phyloP scores from a whole-genome alignment of 257 asterid species.

The Craterostigma plantagineum region DNA sequence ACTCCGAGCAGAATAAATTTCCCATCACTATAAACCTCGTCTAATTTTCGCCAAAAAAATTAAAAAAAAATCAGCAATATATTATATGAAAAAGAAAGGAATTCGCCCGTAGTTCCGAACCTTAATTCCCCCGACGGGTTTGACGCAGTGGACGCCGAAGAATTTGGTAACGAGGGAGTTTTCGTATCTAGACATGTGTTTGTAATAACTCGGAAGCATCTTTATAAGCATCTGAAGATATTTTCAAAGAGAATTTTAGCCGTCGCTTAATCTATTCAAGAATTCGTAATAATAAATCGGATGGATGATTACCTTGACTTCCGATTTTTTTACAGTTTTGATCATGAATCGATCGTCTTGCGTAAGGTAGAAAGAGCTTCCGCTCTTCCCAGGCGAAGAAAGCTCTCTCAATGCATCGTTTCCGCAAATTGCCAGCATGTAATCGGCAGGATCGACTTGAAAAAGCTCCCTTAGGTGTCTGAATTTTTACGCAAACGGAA shows the following conservation, averaged over 20 bases:
- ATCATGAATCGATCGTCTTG: conserved; percentile 97
- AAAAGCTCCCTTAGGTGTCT: conserved; percentile 80
- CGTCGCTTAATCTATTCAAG: too few relatives aligned
- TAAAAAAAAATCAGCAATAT: conserved; percentile 10
- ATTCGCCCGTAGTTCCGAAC: too few relatives aligned
- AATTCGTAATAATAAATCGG: too few relatives aligned
- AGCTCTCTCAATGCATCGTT: conserved; percentile 88
- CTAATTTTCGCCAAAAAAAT: conserved; percentile 16
- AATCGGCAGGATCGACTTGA: conserved; percentile 95
- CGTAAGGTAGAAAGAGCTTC: conserved; percentile 85
- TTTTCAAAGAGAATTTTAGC: too few relatives aligned
- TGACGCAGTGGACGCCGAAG: conserved; percentile 91
- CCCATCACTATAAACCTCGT: conserved; percentile 87
- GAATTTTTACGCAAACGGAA: conserved; percentile 9
- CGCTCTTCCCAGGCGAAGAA: conserved; percentile 98
- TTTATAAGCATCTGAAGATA: conserved; percentile 79
- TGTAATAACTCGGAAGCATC: conserved; percentile 84
- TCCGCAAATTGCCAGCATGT: conserved; percentile 92
- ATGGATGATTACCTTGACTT: conserved; percentile 73
- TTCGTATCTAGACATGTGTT: conserved; percentile 67
- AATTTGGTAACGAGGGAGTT: conserved; percentile 84
- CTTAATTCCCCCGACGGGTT: conserved; percentile 93
- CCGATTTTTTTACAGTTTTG: conserved; percentile 94
- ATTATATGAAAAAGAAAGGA: too few relatives aligned
- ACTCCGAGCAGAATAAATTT: conserved; percentile 70